A percentile compares a stretch with the other conserved stretches of the same genome.
phyloP scores from a whole-genome alignment of 2,329 filamentous ascomycete genomes.

The Paraconiothyrium sp. region DNA sequence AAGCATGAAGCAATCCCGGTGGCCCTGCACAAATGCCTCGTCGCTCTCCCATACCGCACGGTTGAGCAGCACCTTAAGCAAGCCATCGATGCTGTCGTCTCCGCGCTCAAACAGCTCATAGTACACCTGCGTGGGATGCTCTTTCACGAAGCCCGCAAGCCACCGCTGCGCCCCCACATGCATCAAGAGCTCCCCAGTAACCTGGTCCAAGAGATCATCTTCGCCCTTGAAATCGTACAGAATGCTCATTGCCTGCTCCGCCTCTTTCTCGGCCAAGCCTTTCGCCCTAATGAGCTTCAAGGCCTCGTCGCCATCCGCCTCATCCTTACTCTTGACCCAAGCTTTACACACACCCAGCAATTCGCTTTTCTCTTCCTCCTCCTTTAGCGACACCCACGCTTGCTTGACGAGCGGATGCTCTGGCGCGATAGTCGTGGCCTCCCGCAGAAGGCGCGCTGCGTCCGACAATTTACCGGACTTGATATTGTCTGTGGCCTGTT shows the following conservation, averaged over 20 bases:
- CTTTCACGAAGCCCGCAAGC: slow-evolving; percentile 50
- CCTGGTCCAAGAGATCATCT: slow-evolving; percentile 53
- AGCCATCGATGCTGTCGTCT: slow-evolving; percentile 56
- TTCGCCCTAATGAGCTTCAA: slow-evolving; percentile 38
- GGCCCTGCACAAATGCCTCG: slow-evolving; percentile 55
- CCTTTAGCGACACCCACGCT: slow-evolving; percentile 52
- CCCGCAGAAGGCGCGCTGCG: slow-evolving; percentile 54
- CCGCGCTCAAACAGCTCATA: slow-evolving; percentile 56
- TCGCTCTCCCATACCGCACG: slow-evolving; percentile 53
- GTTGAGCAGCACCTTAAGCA: slow-evolving; percentile 55
- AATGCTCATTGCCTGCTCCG: slow-evolving; percentile 51
- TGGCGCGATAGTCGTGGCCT: slow-evolving; percentile 56
- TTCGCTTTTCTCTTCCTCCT: slow-evolving; percentile 49
- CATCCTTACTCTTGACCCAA: slow-evolving; percentile 48
- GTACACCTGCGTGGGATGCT: slow-evolving; percentile 55
- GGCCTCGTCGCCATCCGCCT: slow-evolving; percentile 54
- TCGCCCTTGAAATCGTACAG: slow-evolving; percentile 54
- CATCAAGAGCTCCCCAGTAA: slow-evolving; percentile 50
- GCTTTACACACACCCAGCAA: slow-evolving; percentile 45
- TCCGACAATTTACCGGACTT: slow-evolving; percentile 47
- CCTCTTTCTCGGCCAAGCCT: slow-evolving; percentile 50
- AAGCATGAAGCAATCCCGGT: slow-evolving; percentile 73
- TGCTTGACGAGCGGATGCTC: slow-evolving; percentile 53
- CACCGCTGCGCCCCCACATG: slow-evolving; percentile 50
- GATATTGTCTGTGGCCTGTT: slow-evolving; percentile 38